Percentiles rank a stretch among this genome's conserved stretches.
These are phyloP conservation scores for Aureobasidium uvarum DNA, from an alignment of 2,329 filamentous ascomycete genomes.

Conservation along the genomic window DNA sequence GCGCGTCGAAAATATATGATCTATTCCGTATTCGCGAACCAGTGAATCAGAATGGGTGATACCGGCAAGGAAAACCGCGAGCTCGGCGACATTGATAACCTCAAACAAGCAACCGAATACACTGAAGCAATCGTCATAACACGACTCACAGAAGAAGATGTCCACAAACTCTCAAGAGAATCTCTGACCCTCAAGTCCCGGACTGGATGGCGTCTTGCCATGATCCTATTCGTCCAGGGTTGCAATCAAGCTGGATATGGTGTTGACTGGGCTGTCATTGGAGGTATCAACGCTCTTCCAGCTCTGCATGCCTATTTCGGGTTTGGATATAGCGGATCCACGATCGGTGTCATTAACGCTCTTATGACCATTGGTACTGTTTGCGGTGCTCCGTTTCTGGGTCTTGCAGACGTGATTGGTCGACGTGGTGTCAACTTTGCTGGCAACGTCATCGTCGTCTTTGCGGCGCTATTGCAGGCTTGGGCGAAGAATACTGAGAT, in stretches of 20 bases:
- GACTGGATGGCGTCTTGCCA: slow-evolving; percentile 44
- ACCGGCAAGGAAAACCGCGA: slow-evolving; percentile 28
- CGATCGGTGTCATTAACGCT: slow-evolving; percentile 48
- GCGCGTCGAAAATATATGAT: background rate
- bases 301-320: slow-evolving; percentile 49
- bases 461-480: slow-evolving; percentile 45
- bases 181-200: slow-evolving; percentile 44
- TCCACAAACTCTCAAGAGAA: slow-evolving; percentile 45
- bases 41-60: slow-evolving; percentile 4
- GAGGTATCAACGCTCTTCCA: slow-evolving; percentile 47
- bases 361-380: slow-evolving; percentile 51
- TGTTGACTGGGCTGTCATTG: slow-evolving; percentile 53
- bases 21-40: background rate
- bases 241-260: slow-evolving; percentile 52
- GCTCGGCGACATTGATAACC: slow-evolving; percentile 37
- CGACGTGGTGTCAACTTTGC: slow-evolving; percentile 51
- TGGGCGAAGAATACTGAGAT: slow-evolving; percentile 34
- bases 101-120: slow-evolving; percentile 34
- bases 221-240: slow-evolving; percentile 49
- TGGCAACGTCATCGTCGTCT: slow-evolving; percentile 48
- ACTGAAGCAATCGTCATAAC: slow-evolving; percentile 49
- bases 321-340: slow-evolving; percentile 44
- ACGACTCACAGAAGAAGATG: slow-evolving; percentile 49
- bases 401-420: slow-evolving; percentile 53
- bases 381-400: slow-evolving; percentile 51